A percentile compares a stretch with the other conserved stretches of the same genome.
Evolutionary conservation across 169 alveolate species (phyloP).

Genomic region (Condylostoma magnum): DNA sequence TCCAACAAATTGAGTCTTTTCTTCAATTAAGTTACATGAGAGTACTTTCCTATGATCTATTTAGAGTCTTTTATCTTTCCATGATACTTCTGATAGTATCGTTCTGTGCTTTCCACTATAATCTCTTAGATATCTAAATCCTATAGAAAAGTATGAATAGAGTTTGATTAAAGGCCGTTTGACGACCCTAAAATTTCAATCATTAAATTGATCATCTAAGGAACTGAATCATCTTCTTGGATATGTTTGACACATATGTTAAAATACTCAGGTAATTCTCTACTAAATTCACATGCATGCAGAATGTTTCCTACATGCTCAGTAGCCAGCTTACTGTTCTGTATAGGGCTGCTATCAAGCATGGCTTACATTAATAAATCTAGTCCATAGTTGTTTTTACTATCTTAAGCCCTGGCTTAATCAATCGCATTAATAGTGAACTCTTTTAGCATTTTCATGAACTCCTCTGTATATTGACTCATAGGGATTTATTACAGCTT

Average conservation of each 20-base stretch:
- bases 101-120: slow-evolving; percentile 26
- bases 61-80: background rate
- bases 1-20: slow-evolving; percentile 41
- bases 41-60: slow-evolving; percentile 28
- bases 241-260: background rate
- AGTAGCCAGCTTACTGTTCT: slow-evolving; percentile 13
- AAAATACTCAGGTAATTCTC: background rate
- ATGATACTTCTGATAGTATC: slow-evolving; percentile 23
- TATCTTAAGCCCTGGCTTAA: background rate
- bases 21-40: slow-evolving; percentile 34
- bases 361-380: slow-evolving; percentile 16
- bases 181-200: background rate
- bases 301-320: background rate
- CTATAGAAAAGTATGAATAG: background rate
- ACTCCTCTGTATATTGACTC: slow-evolving; percentile 38
- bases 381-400: background rate
- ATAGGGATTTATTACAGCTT: slow-evolving; percentile 30
- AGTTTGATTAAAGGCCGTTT: background rate
- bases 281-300: background rate
- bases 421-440: slow-evolving; percentile 39
- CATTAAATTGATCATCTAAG: slow-evolving; percentile 2
- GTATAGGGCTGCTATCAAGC: background rate
- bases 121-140: slow-evolving; percentile 19
- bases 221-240: slow-evolving; percentile 15
- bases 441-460: slow-evolving; percentile 44